These are phyloP conservation scores for Russula griseocarnosa DNA, from an alignment of 768 basidiomycete species.

Conservation along the genomic window DNA sequence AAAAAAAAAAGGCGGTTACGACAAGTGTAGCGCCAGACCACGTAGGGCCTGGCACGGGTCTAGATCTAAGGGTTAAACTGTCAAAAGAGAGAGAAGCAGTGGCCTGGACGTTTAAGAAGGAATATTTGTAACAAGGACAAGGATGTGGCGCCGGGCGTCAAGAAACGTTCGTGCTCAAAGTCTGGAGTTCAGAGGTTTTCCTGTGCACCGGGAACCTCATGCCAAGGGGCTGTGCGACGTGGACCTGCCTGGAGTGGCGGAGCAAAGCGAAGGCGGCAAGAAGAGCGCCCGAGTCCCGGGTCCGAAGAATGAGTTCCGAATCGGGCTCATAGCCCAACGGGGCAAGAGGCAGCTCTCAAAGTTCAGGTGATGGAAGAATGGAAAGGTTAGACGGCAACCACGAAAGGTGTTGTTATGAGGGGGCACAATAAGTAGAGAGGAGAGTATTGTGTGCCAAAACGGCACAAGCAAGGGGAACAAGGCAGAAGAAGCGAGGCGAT, in stretches of 20 bases:
- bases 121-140: neutral
- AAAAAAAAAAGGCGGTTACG: slow-evolving; percentile 9
- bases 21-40: neutral
- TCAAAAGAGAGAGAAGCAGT: slow-evolving; percentile 2
- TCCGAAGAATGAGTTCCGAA: neutral
- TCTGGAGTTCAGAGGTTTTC: neutral
- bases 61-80: neutral
- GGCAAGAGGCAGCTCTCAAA: neutral
- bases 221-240: neutral
- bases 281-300: neutral
- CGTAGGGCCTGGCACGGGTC: neutral
- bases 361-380: neutral
- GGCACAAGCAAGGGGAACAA: neutral
- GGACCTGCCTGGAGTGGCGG: neutral
- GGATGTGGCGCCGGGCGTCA: neutral
- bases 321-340: neutral
- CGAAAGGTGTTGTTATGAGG: neutral
- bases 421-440: neutral
- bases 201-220: neutral
- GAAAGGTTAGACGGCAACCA: neutral
- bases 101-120: neutral
- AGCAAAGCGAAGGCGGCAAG: neutral
- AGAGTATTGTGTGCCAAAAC: neutral
- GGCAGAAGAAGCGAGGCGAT: neutral
- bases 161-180: neutral